Evolutionary conservation across 2,329 filamentous ascomycete genomes (phyloP).

Genomic region (Didymella glomerata): DNA sequence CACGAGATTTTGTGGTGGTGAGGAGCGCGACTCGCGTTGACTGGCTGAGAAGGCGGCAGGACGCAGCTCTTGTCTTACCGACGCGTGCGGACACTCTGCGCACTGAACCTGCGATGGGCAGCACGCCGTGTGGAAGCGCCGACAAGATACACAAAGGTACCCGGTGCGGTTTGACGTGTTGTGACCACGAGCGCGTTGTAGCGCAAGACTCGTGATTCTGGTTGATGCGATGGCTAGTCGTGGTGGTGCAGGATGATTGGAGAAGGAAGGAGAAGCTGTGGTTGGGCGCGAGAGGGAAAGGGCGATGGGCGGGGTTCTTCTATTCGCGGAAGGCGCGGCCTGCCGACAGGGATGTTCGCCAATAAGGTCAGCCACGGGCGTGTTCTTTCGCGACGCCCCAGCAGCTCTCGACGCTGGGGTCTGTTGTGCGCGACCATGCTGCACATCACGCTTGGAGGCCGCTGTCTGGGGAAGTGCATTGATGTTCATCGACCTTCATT

Average conservation of each 20-base stretch:
- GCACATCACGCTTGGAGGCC: constrained; percentile 10
- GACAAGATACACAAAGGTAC: constrained; percentile 27
- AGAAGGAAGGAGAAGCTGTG: constrained; percentile 34
- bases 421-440: constrained; percentile 16
- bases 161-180: constrained; percentile 27
- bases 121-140: constrained; percentile 29
- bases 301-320: constrained; percentile 32
- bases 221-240: constrained; percentile 29
- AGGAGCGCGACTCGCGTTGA: constrained; percentile 37
- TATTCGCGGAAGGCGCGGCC: constrained; percentile 26
- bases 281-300: constrained; percentile 38
- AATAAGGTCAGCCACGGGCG: constrained; percentile 28
- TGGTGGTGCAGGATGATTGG: constrained; percentile 42
- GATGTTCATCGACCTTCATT: neutral
- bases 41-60: constrained; percentile 30
- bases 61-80: constrained; percentile 29
- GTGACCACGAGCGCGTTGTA: constrained; percentile 35
- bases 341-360: constrained; percentile 27
- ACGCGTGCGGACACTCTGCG: constrained; percentile 24
- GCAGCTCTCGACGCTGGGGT: constrained; percentile 4
- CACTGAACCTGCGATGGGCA: constrained; percentile 21
- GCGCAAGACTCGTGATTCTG: constrained; percentile 40
- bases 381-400: constrained; percentile 18
- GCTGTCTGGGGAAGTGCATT: neutral
- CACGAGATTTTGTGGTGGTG: constrained; percentile 48